Evolutionary conservation across 2,329 filamentous ascomycete species (phyloP), one percentile per base, ranked within the genome.

Genomic region (Penicillium sp.): DNA sequence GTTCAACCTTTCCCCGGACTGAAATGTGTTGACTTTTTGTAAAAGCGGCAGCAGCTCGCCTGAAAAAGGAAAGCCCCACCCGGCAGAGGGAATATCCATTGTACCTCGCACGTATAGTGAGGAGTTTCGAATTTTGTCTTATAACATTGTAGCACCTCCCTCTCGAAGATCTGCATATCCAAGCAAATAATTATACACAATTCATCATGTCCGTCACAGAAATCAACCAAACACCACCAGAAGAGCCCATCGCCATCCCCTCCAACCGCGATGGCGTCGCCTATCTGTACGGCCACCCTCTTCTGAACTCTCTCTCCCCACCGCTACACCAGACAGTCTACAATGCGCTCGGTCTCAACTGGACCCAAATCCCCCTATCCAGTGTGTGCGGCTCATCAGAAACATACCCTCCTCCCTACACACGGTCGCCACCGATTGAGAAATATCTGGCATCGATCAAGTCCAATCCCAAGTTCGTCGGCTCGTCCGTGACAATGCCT

Each of bases 401-500:
- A 2, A 68, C 70, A 36, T 72, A 72, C 57, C 70, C 69, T 0
- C 71, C 70, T 2, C 70, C 70, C 1, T 74, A 71, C 65, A 74
- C 72, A 2, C 60, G 54, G 21, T 75, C 72, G 3, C 72, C 72
- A 2, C 64, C 71, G 3, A 72, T 78, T 45, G 57, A 67, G 21
- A 70, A 63, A 31, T 76, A 72, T 60, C 60, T 77, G 6, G 62
- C 62, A 39, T 68, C 70, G 25, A 71, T 76, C 62, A 68, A 69
- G 39, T 58, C 67, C 40, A 74, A 76, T 56, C 69, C 72, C 39
- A 76, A 76, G 54, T 75, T 76, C 53, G 70, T 77, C 83, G 87
- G 87, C 53, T 84, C 87, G 23, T 85, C 87, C 4, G 86, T 93
- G 38, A 93, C 90, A 21, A 94, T 93, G 90, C 90, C 90, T 0